A percentile compares a stretch with the other conserved stretches of the same genome.
Conservation (phyloP, 176 grass and related monocot genomes). For the Eragrostis nindensis region DNA sequence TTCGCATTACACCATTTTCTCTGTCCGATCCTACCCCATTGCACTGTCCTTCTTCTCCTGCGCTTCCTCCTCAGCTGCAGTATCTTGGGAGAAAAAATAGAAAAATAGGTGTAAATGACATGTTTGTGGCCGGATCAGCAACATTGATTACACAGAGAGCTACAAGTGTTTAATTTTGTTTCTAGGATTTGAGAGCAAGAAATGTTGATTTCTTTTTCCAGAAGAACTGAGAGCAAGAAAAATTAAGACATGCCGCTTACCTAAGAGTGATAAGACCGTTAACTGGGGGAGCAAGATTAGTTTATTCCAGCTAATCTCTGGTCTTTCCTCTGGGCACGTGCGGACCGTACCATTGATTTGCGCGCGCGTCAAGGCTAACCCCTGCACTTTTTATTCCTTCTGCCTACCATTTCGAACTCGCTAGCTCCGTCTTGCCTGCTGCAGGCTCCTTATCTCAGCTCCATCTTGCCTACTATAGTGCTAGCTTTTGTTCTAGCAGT, state of each 20-base stretch:
- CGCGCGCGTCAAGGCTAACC: conserved; percentile 32
- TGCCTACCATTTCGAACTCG: conserved; percentile 5
- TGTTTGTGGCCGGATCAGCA: not conserved
- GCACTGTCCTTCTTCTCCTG: not conserved
- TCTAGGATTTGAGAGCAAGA: not conserved
- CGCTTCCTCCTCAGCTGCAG: not conserved
- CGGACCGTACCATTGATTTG: conserved; percentile 49
- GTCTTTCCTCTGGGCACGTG: conserved; percentile 42
- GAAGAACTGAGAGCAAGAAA: not conserved
- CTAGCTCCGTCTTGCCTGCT: not conserved
- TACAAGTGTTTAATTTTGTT: too few species aligned
- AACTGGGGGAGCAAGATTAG: not conserved
- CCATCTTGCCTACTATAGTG: too few species aligned
- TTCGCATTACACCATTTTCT: too few species aligned
- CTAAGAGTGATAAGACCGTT: conserved; percentile 9
- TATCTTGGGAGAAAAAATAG: too few species aligned
- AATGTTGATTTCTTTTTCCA: not conserved
- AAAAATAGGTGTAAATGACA: not conserved
- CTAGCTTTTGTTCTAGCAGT: not conserved
- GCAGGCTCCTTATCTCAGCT: too few species aligned
- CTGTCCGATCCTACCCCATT: not conserved
- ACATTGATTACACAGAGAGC: not conserved
- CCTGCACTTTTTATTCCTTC: conserved; percentile 44
- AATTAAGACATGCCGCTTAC: not conserved
- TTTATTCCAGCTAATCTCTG: not conserved